Base-by-base conservation (phyloP, 805 yeast genomes). In the Sungouiozyma intestinalis region DNA sequence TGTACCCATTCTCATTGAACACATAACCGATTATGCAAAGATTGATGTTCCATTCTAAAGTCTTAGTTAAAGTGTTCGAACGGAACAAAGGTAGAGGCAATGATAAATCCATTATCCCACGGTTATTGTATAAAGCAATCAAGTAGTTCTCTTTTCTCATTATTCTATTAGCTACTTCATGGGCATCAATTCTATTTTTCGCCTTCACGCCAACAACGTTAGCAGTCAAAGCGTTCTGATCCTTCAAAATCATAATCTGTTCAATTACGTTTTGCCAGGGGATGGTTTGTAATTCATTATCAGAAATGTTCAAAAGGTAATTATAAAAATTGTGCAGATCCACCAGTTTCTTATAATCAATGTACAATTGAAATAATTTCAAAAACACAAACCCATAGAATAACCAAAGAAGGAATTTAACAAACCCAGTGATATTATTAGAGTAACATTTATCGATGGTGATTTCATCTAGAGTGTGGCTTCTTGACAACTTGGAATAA, bases 101-200 rank as follows among this genome's bases (percentile, higher is more conserved):
- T 0, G 82, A 70, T 18, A 85, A 64, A 53, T 83, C 82, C 35
- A 90, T 63, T 1, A 90, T 66, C 45, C 83, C 77, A 11, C 29
- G 29, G 50, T 79, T 84, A 62, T 86, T 88, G 53, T 85, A 79
- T 50, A 92, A 63, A 1, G 97, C 96, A 56, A 92, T 86, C 71
- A 87, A 72, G 60, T 88, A 92, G 57, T 92, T 92, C 46, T 92
- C 98, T 50, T 80, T 85, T 46, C 99, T 70, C 98, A 92, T 88
- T 43, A 92, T 83, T 45, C 98, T 69, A 57, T 92, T 94, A 13
- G 97, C 97, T 40, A 92, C 85, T 53, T 82, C 92, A 60, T 88
- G 96, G 3, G 97, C 95, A 54, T 85, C 90, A 41, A 92, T 70
- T 48, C 88, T 69, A 40, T 77, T 75, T 53, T 82, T 83, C 1